Evolutionary conservation across 2,329 filamentous ascomycete species (phyloP).

Genomic region (Neopestalotiopsis clavispora): DNA sequence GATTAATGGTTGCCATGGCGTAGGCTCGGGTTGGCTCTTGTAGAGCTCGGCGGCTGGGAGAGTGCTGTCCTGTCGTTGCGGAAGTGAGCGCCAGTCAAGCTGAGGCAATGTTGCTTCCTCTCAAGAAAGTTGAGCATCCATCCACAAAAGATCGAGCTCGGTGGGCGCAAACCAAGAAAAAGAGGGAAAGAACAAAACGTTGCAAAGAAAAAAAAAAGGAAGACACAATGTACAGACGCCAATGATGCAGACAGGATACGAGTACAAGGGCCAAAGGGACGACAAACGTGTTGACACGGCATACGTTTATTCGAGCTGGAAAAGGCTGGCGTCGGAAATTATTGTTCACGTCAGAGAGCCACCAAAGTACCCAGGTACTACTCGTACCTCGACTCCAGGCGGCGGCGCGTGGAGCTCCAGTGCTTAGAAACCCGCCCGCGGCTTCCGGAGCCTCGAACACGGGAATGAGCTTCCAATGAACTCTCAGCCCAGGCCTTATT

Average conservation of each 20-base stretch:
- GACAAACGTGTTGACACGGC: slow-evolving; percentile 4
- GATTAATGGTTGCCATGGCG: slow-evolving; percentile 61
- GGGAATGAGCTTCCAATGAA: neutral
- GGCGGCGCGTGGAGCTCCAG: slow-evolving; percentile 4
- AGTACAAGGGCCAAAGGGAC: neutral
- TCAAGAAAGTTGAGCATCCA: neutral
- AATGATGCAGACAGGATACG: neutral
- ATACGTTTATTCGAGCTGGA: neutral
- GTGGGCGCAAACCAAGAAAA: no score
- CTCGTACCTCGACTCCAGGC: no score
- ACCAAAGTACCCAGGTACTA: neutral
- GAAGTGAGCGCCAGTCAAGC: neutral
- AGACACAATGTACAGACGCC: slow-evolving; percentile 1
- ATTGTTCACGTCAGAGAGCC: slow-evolving; percentile 10
- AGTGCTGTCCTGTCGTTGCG: neutral
- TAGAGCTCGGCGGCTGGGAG: neutral
- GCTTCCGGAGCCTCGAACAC: slow-evolving; percentile 11
- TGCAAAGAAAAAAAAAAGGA: neutral
- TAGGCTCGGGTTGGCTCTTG: neutral
- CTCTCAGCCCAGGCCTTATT: neutral
- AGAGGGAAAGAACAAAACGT: neutral
- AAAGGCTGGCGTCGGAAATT: neutral
- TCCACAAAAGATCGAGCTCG: neutral
- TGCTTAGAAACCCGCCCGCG: slow-evolving; percentile 4
- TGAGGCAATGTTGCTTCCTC: neutral